Base-by-base conservation (phyloP, 768 basidiomycete species). In the Kondoa malvinella region DNA sequence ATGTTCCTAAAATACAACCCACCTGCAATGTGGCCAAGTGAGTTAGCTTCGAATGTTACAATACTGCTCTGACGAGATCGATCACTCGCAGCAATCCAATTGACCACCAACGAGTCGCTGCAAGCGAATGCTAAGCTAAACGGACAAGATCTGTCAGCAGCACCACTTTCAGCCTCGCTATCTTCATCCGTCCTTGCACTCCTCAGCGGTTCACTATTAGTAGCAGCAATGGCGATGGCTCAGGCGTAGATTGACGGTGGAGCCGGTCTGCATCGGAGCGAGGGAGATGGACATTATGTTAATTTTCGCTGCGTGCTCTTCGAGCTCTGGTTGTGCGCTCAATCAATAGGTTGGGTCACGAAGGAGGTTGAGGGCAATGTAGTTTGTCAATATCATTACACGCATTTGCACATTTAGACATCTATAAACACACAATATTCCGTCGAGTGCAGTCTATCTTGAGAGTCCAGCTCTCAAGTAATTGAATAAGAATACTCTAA, bases 1-100 rank as follows among this genome's bases (percentile, higher is more conserved):
- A 77, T 82, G 79, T 85, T 82, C 80, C 83, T 78, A 30, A 27
- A 32, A 8, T 34, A 65, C n/a, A 25, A 65, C 34, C 64, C 61
- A 63, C 61, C 61, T 17, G 30, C 15, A 27, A 63, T 63, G 61
- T 63, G 61, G 61, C 61, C 26, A 60, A 31, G 58, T 60, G 58
- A 25, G 58, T 29, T 12, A 60, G 8, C n/a, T 56, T 56, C 50
- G 25, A 56, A 14, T 56, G 50, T 14, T 60, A 4, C 58, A 60
- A 12, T 14, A 25, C n/a, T 60, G 14, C 4, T 60, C 27, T 31
- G 4, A 25, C n/a, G 30, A n/a, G 58, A 4, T 14, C 12, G 58
- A 4, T 25, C 25, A 60, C 30, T 14, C 58, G 31, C 30, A 63
- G 61, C 30, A 4, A 32, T 63, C 32, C 61, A 63, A 32, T 29